Evolutionary conservation across 208 protist genomes (phyloP).

Genomic region (Acanthamoeba triangularis): DNA sequence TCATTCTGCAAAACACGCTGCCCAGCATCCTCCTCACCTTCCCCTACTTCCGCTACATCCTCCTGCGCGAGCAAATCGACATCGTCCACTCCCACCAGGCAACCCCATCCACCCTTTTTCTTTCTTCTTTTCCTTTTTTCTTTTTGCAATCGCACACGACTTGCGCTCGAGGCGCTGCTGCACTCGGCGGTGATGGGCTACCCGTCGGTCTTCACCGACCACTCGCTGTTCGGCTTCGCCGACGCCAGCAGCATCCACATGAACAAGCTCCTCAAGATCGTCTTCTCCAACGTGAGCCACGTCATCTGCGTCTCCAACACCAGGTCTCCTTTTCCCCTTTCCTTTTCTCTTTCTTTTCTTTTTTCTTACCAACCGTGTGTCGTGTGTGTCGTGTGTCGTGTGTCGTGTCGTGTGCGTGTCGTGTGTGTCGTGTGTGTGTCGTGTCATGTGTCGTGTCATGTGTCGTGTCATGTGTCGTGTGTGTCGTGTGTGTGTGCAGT

Average conservation of each 20-base stretch:
- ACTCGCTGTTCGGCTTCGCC: constrained; percentile 99
- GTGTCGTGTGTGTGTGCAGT: constrained; percentile 70
- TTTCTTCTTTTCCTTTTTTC: neutral
- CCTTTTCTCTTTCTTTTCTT: neutral
- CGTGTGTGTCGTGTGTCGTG: no score
- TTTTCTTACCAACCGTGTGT: neutral
- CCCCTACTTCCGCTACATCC: constrained; percentile 96
- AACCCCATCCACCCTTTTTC: constrained; percentile 6
- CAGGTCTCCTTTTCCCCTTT: constrained; percentile 63
- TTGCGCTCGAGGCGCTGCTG: constrained; percentile 97
- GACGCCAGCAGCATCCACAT: constrained; percentile 97
- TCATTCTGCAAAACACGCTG: constrained; percentile 94
- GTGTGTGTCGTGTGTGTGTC: no score
- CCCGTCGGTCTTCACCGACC: constrained; percentile 98
- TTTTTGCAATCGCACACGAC: neutral
- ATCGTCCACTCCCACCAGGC: constrained; percentile 98
- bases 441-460: no score
- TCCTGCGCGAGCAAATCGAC: constrained; percentile 97
- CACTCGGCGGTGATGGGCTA: constrained; percentile 97
- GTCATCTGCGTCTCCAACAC: constrained; percentile 99
- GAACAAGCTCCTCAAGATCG: constrained; percentile 98
- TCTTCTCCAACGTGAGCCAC: constrained; percentile 96
- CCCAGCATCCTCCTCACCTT: constrained; percentile 94
- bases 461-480: no score
- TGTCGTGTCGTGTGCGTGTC: no score